Evolutionary conservation across 2,329 filamentous ascomycete species (phyloP).

Genomic region (Boeremia lycopersici): DNA sequence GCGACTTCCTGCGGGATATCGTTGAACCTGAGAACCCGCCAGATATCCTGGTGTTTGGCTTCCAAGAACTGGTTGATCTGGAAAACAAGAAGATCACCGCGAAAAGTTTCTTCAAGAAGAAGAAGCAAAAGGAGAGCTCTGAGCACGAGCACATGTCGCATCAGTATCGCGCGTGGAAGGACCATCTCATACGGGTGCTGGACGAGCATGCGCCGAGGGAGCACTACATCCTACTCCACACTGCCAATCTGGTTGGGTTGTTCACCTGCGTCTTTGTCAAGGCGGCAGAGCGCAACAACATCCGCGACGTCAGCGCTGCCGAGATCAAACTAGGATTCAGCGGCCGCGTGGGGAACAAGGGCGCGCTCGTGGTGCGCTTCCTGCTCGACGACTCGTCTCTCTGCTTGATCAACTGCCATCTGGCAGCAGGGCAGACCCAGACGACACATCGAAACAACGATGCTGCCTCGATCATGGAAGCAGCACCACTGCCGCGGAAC

Average conservation of each 20-base stretch:
- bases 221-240: conserved; percentile 86
- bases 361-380: conserved; percentile 90
- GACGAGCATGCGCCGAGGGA: conserved; percentile 81
- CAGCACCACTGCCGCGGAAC: conserved; percentile 74
- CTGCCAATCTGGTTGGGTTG: conserved; percentile 86
- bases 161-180: conserved; percentile 95
- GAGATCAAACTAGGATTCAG: conserved; percentile 97
- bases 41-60: conserved; percentile 93
- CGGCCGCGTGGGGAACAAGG: conserved; percentile 94
- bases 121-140: conserved; percentile 80
- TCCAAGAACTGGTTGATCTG: conserved; percentile 97
- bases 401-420: conserved; percentile 96
- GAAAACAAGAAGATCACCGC: conserved; percentile 97
- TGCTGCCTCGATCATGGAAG: conserved; percentile 85
- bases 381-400: conserved; percentile 90
- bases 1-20: conserved; percentile 79
- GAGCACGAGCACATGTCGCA: conserved; percentile 93
- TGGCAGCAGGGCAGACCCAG: conserved; percentile 90
- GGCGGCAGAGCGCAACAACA: conserved; percentile 73
- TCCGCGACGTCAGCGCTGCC: conserved; percentile 76
- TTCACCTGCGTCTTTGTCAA: conserved; percentile 98
- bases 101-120: conserved; percentile 84
- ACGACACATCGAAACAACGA: conserved; percentile 93
- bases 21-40: conserved; percentile 78
- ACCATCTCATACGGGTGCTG: conserved; percentile 81